These are phyloP conservation scores for Pelargonium hybrid DNA, from an alignment of 441 rosid species.

Conservation along the genomic window DNA sequence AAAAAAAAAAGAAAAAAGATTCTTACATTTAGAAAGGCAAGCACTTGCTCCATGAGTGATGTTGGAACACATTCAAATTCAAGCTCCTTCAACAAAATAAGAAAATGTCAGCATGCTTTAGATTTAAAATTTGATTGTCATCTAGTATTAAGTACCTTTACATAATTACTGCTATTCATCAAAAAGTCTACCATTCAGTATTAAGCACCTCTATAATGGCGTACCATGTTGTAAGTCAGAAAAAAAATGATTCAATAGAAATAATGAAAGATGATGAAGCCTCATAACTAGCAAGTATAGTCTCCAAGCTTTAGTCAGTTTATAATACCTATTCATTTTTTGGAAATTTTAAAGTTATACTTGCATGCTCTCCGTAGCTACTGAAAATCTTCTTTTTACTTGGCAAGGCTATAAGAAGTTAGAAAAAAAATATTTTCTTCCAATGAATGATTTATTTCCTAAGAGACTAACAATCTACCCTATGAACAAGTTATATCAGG, in stretches of 20 bases:
- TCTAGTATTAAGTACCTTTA: neutral
- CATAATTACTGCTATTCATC: neutral
- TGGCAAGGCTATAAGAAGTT: neutral
- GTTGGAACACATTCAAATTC: slow-evolving; percentile 93
- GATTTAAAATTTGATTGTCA: neutral
- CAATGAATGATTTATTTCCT: neutral
- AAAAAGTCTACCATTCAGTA: neutral
- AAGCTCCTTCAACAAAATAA: slow-evolving; percentile 45
- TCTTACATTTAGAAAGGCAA: slow-evolving; percentile 72
- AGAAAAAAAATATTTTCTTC: neutral
- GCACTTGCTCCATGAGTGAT: slow-evolving; percentile 86
- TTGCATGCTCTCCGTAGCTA: neutral
- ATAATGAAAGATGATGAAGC: neutral
- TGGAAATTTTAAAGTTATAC: neutral
- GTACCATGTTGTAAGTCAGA: neutral
- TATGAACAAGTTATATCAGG: slow-evolving; percentile 10
- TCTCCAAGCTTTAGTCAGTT: neutral
- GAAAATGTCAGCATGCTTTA: slow-evolving; percentile 1
- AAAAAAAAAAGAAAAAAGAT: slow-evolving; percentile 11
- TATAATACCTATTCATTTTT: neutral
- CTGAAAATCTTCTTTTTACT: neutral
- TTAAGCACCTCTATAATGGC: neutral
- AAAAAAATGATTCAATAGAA: neutral
- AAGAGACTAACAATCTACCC: neutral
- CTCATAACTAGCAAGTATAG: neutral